A percentile compares a stretch with the other conserved stretches of the same genome.
Evolutionary conservation across 768 basidiomycete species (phyloP).

Genomic region (Sporobolomyces pararoseus): DNA sequence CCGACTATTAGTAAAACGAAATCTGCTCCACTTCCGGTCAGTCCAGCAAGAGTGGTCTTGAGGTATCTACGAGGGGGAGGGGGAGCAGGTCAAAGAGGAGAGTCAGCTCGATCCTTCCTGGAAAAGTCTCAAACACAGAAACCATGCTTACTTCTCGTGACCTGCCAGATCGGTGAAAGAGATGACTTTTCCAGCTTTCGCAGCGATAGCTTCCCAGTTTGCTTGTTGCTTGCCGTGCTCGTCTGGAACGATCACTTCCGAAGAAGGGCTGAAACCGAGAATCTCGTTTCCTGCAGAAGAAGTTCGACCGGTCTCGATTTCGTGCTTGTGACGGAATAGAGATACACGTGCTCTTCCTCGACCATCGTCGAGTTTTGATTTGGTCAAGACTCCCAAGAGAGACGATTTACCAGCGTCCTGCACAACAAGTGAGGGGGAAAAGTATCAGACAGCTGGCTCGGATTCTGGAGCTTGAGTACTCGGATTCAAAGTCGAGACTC

Average conservation of each 20-base stretch:
- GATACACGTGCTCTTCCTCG: slow-evolving; percentile 61
- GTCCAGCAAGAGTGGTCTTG: slow-evolving; percentile 83
- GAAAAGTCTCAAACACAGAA: slow-evolving; percentile 47
- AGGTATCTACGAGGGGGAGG: slow-evolving; percentile 49
- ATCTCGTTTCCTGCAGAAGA: slow-evolving; percentile 92
- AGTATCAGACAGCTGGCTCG: too few species aligned
- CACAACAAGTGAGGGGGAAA: too few species aligned
- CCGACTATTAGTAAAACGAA: slow-evolving; percentile 88
- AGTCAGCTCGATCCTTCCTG: not conserved
- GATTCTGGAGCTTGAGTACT: not conserved
- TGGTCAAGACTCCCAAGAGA: slow-evolving; percentile 65
- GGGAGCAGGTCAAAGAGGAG: not conserved
- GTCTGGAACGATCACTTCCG: slow-evolving; percentile 38
- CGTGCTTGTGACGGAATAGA: slow-evolving; percentile 94
- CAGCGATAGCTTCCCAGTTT: slow-evolving; percentile 91
- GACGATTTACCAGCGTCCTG: slow-evolving; percentile 46
- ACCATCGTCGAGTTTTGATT: slow-evolving; percentile 58
- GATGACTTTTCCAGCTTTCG: slow-evolving; percentile 82
- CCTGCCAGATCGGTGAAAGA: slow-evolving; percentile 95
- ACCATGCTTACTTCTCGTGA: slow-evolving; percentile 83
- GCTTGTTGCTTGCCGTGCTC: slow-evolving; percentile 64
- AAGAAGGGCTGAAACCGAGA: slow-evolving; percentile 39
- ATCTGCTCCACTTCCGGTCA: slow-evolving; percentile 84
- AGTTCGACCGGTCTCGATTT: slow-evolving; percentile 90
- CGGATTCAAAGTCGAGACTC: not conserved